Base-by-base conservation (phyloP, 2,329 filamentous ascomycete genomes). In the Penicillium sp. region DNA sequence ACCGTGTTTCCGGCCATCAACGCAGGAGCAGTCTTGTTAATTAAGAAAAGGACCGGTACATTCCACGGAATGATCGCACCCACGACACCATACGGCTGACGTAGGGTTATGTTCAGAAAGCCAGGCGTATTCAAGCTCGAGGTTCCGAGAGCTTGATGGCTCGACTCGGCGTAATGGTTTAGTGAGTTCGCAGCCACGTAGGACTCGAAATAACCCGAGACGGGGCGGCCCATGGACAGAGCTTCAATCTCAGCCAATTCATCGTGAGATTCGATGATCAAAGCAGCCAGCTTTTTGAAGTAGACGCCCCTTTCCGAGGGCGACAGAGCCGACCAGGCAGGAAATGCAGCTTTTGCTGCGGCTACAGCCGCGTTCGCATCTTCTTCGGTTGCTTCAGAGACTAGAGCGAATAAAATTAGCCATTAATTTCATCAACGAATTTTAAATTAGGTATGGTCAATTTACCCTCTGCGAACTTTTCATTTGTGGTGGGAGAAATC, bases 21-120 rank as follows among this genome's bases (percentile, higher is more conserved):
- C 6, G 87, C 87, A 15, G 91, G 91, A 12, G 89, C 91, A 0
- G 93, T 81, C 86, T 95, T 95, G 90, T 91, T 93, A 51, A 89
- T 70, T 88, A 84, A 26, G 19, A 58, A 59, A 5, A 61, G 0
- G 1, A 65, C 28, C 1, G 84, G 79, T 0, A 75, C 79, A 66
- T 87, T 86, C 83, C 84, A 88, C 0, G 85, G 85, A 58, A 86
- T 84, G 54, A 88, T 87, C 12, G 77, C 79, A 2, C 78, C 85
- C 0, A 79, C 80, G 2, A 69, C 64, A 54, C 69, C 64, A 35
- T 69, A 69, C 3, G 74, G 75, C 35, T 68, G 68, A 4, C 71
- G 68, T 66, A 76, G 68, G 4, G 72, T 74, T 12, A 75, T 66
- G 12, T 67, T 68, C 2, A 70, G 53, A 56, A 62, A 65, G 7